Evolutionary conservation across 495 filamentous ascomycete species (phyloP), one percentile per base, ranked within the genome.

Genomic region (Cryomyces minteri): DNA sequence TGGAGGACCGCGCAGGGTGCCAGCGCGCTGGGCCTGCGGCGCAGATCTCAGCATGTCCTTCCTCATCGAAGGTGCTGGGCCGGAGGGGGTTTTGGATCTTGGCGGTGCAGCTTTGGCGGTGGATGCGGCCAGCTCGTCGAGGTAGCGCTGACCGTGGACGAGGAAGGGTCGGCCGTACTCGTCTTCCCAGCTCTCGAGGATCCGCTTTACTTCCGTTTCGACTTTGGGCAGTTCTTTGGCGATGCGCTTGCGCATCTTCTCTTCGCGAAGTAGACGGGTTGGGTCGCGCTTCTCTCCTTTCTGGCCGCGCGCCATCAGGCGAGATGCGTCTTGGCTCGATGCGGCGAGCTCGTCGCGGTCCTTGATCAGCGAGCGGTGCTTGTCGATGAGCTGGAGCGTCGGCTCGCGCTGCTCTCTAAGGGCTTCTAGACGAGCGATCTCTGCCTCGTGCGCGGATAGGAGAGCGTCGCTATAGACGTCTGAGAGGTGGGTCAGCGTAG

Each of bases 221-320:
- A 99, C 68, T 61, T 90, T 96, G 5, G 90, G 90, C 39, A 99
- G 68, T 51, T 99, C 90, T 62, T 95, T 95, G 11, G 85, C 70
- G 47, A 96, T 93, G 29, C 87, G 69, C 72, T 96, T 99, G 37
- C 90, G 75, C 84, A 94, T 90, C 70, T 94, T 96, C 66, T 99
- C 90, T 57, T 99, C 90, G 28, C 90, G 73, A 31, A 99, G 66
- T n/a, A 99, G 69, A 60, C 92, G 85, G 30, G 84, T 87, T 0
- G 90, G 90, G 60, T 99, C 90, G 53, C 90, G 81, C 54, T 76
- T 79, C 60, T 94, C 86, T 42, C 86, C 82, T 63, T 88, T 94
- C 45, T 79, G 76, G 3, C 88, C 88, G 36, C 87, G 82, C 48
- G 73, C 72, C 77, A 95, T 83, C 10, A 99, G 69, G 29, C 90